A percentile compares a stretch with the other conserved stretches of the same genome.
phyloP scores from a whole-genome alignment of 768 basidiomycete species.

The Neoboletus magnificus region DNA sequence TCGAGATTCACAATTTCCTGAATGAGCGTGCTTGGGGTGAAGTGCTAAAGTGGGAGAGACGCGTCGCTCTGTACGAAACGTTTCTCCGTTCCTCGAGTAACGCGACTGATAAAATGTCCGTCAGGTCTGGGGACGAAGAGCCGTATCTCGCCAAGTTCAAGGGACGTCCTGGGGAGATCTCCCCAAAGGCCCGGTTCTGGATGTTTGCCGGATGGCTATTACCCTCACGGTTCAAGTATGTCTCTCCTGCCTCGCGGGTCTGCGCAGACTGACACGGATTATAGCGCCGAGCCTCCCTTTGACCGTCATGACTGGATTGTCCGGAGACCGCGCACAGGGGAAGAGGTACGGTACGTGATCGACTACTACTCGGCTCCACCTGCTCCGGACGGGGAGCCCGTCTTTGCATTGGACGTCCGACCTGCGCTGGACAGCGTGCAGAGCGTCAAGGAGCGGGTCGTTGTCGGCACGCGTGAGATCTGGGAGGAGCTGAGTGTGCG shows the following conservation, averaged over 20 bases:
- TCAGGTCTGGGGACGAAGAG: slow-evolving; percentile 53
- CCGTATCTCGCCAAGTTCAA: slow-evolving; percentile 80
- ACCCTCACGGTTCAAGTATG: slow-evolving; percentile 87
- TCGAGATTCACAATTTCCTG: slow-evolving; percentile 96
- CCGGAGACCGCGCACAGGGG: slow-evolving; percentile 70
- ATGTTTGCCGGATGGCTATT: slow-evolving; percentile 86
- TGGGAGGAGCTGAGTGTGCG: slow-evolving; percentile 47
- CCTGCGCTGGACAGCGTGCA: slow-evolving; percentile 87
- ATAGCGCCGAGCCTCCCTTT: slow-evolving; percentile 87
- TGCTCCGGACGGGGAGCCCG: slow-evolving; percentile 87
- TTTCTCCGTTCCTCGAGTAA: background rate
- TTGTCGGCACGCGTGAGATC: slow-evolving; percentile 62
- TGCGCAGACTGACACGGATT: slow-evolving; percentile 2
- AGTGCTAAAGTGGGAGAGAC: slow-evolving; percentile 89
- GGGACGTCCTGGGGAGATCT: slow-evolving; percentile 88
- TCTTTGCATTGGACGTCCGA: slow-evolving; percentile 92
- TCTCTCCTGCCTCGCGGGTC: slow-evolving; percentile 4
- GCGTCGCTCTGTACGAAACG: slow-evolving; percentile 33
- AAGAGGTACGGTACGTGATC: slow-evolving; percentile 93
- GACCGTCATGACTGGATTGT: slow-evolving; percentile 99
- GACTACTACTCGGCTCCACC: slow-evolving; percentile 97
- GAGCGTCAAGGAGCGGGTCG: slow-evolving; percentile 71
- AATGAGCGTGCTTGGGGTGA: slow-evolving; percentile 97
- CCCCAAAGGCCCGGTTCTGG: slow-evolving; percentile 89
- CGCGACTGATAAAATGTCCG: slow-evolving; percentile 1